Evolutionary conservation across 2,329 filamentous ascomycete genomes (phyloP).

Genomic region (Zalaria obscura): DNA sequence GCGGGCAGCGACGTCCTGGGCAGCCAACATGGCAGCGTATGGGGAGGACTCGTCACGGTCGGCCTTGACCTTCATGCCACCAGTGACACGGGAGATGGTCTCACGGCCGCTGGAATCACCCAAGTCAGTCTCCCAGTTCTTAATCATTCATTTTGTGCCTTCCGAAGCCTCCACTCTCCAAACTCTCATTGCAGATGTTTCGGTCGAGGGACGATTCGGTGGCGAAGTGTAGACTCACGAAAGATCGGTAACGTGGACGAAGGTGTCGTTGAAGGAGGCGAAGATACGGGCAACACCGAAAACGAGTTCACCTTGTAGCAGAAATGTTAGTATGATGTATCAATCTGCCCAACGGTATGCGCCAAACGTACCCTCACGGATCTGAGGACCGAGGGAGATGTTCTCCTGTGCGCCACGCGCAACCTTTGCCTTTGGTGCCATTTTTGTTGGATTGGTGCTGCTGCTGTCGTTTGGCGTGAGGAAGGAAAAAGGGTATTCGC

Average conservation of each 20-base stretch:
- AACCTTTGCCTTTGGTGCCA: slow-evolving; percentile 87
- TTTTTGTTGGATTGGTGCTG: slow-evolving; percentile 37
- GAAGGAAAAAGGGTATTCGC: no score
- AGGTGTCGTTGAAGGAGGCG: slow-evolving; percentile 55
- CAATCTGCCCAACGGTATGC: slow-evolving; percentile 6
- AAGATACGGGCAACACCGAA: slow-evolving; percentile 98
- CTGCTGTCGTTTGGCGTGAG: no score
- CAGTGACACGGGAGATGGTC: slow-evolving; percentile 99
- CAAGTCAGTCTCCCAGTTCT: slow-evolving; percentile 42
- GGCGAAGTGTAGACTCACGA: slow-evolving; percentile 21
- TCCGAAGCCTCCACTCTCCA: not conserved
- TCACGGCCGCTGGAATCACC: slow-evolving; percentile 85
- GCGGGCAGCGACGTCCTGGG: slow-evolving; percentile 78
- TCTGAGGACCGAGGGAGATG: slow-evolving; percentile 93
- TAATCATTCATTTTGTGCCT: not conserved
- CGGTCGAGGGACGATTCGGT: not conserved
- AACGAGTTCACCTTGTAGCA: slow-evolving; percentile 64
- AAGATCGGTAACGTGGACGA: slow-evolving; percentile 98
- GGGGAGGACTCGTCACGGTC: slow-evolving; percentile 99
- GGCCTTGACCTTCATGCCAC: slow-evolving; percentile 99
- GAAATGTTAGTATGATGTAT: not conserved
- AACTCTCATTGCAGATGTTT: slow-evolving; percentile 2
- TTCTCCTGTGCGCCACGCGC: slow-evolving; percentile 79
- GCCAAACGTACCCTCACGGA: slow-evolving; percentile 66
- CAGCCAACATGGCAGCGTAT: slow-evolving; percentile 99